Evolutionary conservation across 169 alveolate genomes (phyloP).

Genomic region (Theileria parva): DNA sequence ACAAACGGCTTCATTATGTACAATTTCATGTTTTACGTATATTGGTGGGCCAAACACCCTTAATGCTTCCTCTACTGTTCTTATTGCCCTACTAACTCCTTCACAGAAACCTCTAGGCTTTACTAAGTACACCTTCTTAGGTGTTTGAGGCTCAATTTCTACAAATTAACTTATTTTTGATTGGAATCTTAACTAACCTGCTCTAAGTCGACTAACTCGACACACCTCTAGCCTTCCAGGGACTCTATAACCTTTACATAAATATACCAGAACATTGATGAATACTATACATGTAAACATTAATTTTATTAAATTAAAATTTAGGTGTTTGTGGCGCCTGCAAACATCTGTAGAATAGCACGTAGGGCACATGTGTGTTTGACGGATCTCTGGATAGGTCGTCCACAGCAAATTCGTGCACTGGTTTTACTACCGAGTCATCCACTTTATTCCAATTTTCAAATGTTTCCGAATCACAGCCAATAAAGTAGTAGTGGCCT

Average conservation of each 20-base stretch:
- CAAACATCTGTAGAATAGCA: slow-evolving; percentile 71
- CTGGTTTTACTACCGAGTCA: slow-evolving; percentile 64
- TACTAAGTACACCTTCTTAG: slow-evolving; percentile 38
- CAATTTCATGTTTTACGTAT: slow-evolving; percentile 82
- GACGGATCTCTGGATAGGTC: slow-evolving; percentile 58
- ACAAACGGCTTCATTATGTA: slow-evolving; percentile 83
- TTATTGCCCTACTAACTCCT: slow-evolving; percentile 82
- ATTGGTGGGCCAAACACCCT: slow-evolving; percentile 76
- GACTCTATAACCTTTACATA: neutral
- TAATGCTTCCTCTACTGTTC: slow-evolving; percentile 81
- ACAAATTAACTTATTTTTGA: neutral
- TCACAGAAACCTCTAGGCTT: slow-evolving; percentile 85
- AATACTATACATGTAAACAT: neutral
- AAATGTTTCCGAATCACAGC: slow-evolving; percentile 72
- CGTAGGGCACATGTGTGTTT: slow-evolving; percentile 77
- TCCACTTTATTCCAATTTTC: slow-evolving; percentile 70
- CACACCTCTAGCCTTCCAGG: neutral
- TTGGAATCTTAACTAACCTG: slow-evolving; percentile 7
- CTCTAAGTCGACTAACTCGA: neutral
- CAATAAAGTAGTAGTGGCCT: slow-evolving; percentile 83
- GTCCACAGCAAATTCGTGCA: slow-evolving; percentile 51
- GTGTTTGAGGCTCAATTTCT: neutral
- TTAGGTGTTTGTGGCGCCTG: slow-evolving; percentile 76
- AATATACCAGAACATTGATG: neutral
- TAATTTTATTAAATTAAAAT: neutral